Evolutionary conservation across 2,329 filamentous ascomycete genomes (phyloP), one percentile per base, ranked within the genome.

Genomic region (Colletotrichum cereale): DNA sequence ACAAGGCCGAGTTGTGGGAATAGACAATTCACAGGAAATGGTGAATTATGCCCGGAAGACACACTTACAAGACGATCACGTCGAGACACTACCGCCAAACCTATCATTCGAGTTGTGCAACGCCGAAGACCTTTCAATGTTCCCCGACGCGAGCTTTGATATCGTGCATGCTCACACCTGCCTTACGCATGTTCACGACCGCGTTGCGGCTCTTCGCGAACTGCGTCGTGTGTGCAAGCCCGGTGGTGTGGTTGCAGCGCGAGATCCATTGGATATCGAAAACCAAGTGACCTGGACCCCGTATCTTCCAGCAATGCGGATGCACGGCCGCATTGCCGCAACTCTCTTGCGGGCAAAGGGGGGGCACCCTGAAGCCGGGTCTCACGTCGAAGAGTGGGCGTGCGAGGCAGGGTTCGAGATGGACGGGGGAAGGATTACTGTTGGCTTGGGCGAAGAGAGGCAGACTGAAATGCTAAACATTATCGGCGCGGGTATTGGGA

Each of bases 141-240:
- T 86, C 26, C 58, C 77, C 0, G 82, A 86, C 67, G 75, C 76
- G 5, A 75, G 75, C 0, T 86, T 86, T 66, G 83, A 86, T 72
- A 74, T 85, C 3, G 80, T 84, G n/a, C 85, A 81, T 72, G 79
- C 77, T 31, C 81, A 81, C 26, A 83, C 85, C 73, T 77, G 85
- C 2, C 77, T 86, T 21, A 79, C 79, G 7, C 83, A 86, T 67
- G 73, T 86, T 21, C 76, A 79, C 14, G 75, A 77, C 8, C 80
- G 79, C 0, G 74, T 79, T 0, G 67, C 75, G 2, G 82, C 83
- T 1, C 71, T 85, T 38, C 67, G 70, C 18, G 84, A 85, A 76
- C 83, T 85, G 78, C 74, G 81, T 2, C 79, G 85, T 0, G 82
- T 86, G 5, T 79, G 84, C 3, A 84, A 80, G 72, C 79, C 82